Evolutionary conservation across 2,329 filamentous ascomycete genomes (phyloP).

Genomic region (Coniochaeta sp.): DNA sequence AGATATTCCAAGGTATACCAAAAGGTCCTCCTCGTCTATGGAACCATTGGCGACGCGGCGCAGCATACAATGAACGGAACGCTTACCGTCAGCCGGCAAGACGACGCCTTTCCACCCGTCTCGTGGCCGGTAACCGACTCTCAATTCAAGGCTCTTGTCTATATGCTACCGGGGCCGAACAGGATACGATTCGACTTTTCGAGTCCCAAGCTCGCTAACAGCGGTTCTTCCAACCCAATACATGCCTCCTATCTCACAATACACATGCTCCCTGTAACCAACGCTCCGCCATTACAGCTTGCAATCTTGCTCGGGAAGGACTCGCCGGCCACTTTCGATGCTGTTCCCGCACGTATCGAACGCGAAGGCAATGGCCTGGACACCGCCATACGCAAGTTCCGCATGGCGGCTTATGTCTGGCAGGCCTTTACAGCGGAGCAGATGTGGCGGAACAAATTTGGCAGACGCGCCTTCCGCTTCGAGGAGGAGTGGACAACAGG

Average conservation of each 20-base stretch:
- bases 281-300: constrained; percentile 77
- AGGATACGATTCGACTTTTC: constrained; percentile 80
- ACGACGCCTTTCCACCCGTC: constrained; percentile 77
- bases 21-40: constrained; percentile 77
- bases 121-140: constrained; percentile 84
- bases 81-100: constrained; percentile 71
- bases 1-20: constrained; percentile 68
- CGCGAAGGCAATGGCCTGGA: constrained; percentile 78
- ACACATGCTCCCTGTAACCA: constrained; percentile 76
- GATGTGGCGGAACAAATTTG: constrained; percentile 85
- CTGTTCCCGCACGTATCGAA: constrained; percentile 65
- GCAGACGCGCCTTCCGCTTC: constrained; percentile 78
- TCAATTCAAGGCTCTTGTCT: constrained; percentile 85
- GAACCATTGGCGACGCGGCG: constrained; percentile 68
- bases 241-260: constrained; percentile 77
- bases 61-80: constrained; percentile 68
- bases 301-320: constrained; percentile 85
- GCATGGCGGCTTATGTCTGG: constrained; percentile 94
- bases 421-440: constrained; percentile 96
- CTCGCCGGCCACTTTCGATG: constrained; percentile 79
- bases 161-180: constrained; percentile 88
- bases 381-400: constrained; percentile 78
- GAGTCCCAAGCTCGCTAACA: constrained; percentile 71
- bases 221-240: constrained; percentile 56
- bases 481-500: constrained; percentile 94